Base-by-base conservation (phyloP, 306 rosid species). In the Vicia sativa region DNA sequence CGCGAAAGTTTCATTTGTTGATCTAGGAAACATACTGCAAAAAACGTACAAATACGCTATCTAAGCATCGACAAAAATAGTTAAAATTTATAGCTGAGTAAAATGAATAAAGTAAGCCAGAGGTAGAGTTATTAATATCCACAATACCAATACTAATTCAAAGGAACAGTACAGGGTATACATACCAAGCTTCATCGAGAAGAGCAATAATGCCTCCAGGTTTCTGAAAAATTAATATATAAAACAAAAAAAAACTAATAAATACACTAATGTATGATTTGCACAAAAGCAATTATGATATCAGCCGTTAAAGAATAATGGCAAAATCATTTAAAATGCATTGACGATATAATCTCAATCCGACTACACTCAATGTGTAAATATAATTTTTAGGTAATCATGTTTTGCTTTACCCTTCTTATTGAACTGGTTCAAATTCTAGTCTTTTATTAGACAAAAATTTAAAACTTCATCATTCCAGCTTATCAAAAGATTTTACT, bases 141-240 rank as follows among this genome's bases (percentile, higher is more conserved):
- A 31, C 9, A 58, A 65, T 37, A 43, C 13, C 10, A 42, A 65
- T 37, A 35, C 31, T 58, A 65, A 50, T 69, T 54, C 60, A 46
- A 78, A 72, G 72, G 61, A 7, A 67, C 13, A 48, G 18, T 45
- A 13, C 70, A 37, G 28, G 55, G 55, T 73, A 71, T 25, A 74
- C 89, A 81, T 83, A 95, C 99, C 99, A 95, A 66, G 99, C 99
- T 77, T 95, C 99, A 76, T 95, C 99, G 25, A 95, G 86, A 78
- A 95, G 99, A 83, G 99, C 89, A 81, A 95, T 79, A 70, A 95
- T 91, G 77, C 99, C 99, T 58, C 99, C 99, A 65, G 99, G 99
- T 91, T 95, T 95, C 99, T 95, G 97, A 77, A 79, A 76, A 76
- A 79, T 54, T 4, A 71, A 82, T 65, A 68, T 11, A 77, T 71